Percentiles rank a stretch among this genome's conserved stretches.
These are phyloP conservation scores for Clitopilus hobsonii DNA, from an alignment of 768 basidiomycete species.

Conservation along the genomic window DNA sequence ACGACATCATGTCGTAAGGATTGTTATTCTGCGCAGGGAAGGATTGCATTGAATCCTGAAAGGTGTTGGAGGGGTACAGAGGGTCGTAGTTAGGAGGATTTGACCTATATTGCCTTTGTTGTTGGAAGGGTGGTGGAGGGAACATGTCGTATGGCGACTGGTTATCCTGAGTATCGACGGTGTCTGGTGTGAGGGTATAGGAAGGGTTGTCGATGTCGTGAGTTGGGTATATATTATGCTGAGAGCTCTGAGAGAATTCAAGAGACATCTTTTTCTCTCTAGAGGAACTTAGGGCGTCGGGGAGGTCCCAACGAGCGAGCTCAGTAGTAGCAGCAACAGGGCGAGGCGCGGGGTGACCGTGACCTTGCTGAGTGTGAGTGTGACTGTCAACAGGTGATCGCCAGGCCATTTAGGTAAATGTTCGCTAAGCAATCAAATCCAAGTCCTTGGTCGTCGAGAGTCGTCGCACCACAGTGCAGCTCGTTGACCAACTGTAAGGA, in stretches of 20 bases:
- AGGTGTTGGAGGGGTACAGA: slow-evolving; percentile 55
- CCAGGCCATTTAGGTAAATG: slow-evolving; percentile 40
- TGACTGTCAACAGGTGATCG: slow-evolving; percentile 49
- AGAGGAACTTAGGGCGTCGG: slow-evolving; percentile 42
- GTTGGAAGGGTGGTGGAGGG: slow-evolving; percentile 40
- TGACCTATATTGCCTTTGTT: slow-evolving; percentile 59
- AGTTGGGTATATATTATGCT: slow-evolving; percentile 45
- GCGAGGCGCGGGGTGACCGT: slow-evolving; percentile 27
- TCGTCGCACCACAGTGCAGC: not conserved
- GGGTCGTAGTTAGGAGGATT: slow-evolving; percentile 60
- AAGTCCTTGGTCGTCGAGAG: slow-evolving; percentile 11
- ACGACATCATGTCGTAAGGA: slow-evolving; percentile 68
- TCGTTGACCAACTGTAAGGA: not conserved
- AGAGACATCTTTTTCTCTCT: slow-evolving; percentile 44
- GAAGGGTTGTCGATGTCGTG: slow-evolving; percentile 51
- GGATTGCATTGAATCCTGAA: slow-evolving; percentile 54
- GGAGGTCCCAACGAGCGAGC: slow-evolving; percentile 34
- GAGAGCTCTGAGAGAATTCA: slow-evolving; percentile 45
- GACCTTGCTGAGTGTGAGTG: slow-evolving; percentile 21
- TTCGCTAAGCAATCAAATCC: slow-evolving; percentile 29
- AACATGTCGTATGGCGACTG: slow-evolving; percentile 65
- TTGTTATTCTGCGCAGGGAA: slow-evolving; percentile 48
- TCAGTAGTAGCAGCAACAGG: slow-evolving; percentile 25
- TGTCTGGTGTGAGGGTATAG: slow-evolving; percentile 47
- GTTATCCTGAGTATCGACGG: slow-evolving; percentile 44